Evolutionary conservation across 768 basidiomycete genomes (phyloP).

Genomic region (Lenzites betulinus): DNA sequence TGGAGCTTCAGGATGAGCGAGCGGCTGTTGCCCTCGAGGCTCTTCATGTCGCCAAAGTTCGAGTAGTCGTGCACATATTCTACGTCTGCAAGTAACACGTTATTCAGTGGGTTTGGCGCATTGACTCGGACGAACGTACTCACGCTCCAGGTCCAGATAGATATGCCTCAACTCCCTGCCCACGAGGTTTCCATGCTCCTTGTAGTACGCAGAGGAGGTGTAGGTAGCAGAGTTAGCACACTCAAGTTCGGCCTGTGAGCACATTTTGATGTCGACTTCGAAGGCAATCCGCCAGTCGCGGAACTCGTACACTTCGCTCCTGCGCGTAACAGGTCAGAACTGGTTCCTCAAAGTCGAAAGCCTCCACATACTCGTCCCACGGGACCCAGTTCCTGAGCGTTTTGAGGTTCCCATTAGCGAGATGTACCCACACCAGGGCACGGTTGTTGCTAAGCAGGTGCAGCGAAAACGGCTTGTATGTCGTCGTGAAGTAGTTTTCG

Average conservation of each 20-base stretch:
- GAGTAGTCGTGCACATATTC: slow-evolving; percentile 31
- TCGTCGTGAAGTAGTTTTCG: slow-evolving; percentile 25
- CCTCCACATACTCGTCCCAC: slow-evolving; percentile 18
- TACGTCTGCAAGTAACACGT: slow-evolving; percentile 19
- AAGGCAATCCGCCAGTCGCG: slow-evolving; percentile 32
- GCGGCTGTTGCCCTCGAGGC: slow-evolving; percentile 13
- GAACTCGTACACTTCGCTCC: slow-evolving; percentile 25
- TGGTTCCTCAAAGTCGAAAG: no score
- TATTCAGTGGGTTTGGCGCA: not conserved
- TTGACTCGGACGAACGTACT: no score
- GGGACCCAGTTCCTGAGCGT: slow-evolving; percentile 20
- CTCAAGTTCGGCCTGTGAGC: slow-evolving; percentile 21
- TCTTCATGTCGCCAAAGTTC: slow-evolving; percentile 24
- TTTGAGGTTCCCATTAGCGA: slow-evolving; percentile 27
- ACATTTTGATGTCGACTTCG: slow-evolving; percentile 31
- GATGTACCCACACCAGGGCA: slow-evolving; percentile 29
- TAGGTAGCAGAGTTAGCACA: slow-evolving; percentile 12
- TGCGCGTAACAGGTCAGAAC: no score
- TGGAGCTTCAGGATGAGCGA: slow-evolving; percentile 24
- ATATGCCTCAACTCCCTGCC: slow-evolving; percentile 26
- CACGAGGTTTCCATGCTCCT: slow-evolving; percentile 10
- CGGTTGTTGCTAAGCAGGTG: slow-evolving; percentile 27
- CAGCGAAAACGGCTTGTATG: slow-evolving; percentile 27
- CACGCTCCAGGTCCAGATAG: slow-evolving; percentile 29
- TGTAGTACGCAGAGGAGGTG: slow-evolving; percentile 18